Base-by-base conservation (phyloP, 768 basidiomycete genomes). In the Rhodotorula diobovata region DNA sequence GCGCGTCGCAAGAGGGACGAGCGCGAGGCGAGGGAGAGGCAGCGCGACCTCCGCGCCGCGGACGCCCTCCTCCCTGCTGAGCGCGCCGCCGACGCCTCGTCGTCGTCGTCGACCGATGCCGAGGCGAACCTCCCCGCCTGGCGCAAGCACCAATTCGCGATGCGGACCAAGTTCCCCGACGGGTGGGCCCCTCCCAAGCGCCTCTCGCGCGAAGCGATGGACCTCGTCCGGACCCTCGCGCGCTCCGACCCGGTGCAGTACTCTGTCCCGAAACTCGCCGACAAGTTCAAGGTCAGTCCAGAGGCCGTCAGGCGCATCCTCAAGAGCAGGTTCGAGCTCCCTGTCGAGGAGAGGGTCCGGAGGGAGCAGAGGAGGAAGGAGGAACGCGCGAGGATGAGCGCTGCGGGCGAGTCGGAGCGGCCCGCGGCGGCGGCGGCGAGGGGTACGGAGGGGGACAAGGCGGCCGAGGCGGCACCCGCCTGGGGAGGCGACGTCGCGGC, bases 171-270 rank as follows among this genome's bases (percentile, higher is more conserved):
- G 57, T 74, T 70, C 51, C 68, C 68, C 0, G 9, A 1, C 0
- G 68, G 69, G 28, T 93, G 91, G 91, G 82, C 83, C 61, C 91
- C 91, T 35, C 88, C 88, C 67, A 87, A 86, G 76, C 90, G 90
- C 78, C 79, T 93, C 63, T 90, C 90, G 23, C 85, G 89, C 65
- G 88, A 89, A 76, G 90, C 90, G 46, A 93, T 93, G 90, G 87
- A 88, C 72, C 87, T 88, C 25, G 80, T 93, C 68, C 86, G 89
- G 50, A 83, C 86, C 57, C 82, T 93, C 66, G 85, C 91, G 78
- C 80, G 81, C 51, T 79, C 86, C 56, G 87, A 92, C 77, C 86
- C 87, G 15, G 83, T 82, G 59, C 85, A 81, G 58, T 91, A 88
- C 81, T 85, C 83, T 46, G 88, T 87, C 21, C 84, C 86, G 37